Conservation (phyloP, 2,329 filamentous ascomycete species). For the Metarhizium anisopliae region DNA sequence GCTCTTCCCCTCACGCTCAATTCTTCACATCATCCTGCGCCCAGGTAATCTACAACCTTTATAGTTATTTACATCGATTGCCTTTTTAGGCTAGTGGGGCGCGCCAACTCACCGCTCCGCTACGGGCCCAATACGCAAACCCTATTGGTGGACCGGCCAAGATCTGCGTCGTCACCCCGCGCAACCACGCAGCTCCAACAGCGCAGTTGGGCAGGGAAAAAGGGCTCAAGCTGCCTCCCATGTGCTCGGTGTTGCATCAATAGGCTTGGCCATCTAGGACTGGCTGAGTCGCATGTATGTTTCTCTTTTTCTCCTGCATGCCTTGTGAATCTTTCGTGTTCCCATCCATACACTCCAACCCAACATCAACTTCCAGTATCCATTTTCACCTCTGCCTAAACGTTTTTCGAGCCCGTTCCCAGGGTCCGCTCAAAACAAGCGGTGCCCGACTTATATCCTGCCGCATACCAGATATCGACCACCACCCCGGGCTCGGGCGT, state of each 20-base stretch:
- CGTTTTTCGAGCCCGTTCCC: background rate
- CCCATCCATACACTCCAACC: background rate
- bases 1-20: too few relatives aligned
- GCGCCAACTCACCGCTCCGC: background rate
- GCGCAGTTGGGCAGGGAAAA: background rate
- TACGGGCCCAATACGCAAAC: background rate
- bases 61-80: background rate
- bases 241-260: background rate
- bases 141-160: background rate
- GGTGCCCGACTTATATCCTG: background rate
- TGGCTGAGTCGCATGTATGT: background rate
- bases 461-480: constrained; percentile 1
- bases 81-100: background rate
- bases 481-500: background rate
- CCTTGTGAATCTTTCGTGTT: background rate
- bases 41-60: too few relatives aligned
- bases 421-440: background rate
- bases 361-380: background rate
- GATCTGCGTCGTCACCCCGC: constrained; percentile 10
- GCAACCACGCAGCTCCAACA: constrained; percentile 8
- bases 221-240: background rate
- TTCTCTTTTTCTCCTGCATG: background rate
- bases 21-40: too few relatives aligned
- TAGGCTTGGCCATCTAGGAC: background rate
- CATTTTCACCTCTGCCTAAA: background rate